phyloP scores from a whole-genome alignment of 768 basidiomycete genomes.

The Chlorophyllum brunneum region DNA sequence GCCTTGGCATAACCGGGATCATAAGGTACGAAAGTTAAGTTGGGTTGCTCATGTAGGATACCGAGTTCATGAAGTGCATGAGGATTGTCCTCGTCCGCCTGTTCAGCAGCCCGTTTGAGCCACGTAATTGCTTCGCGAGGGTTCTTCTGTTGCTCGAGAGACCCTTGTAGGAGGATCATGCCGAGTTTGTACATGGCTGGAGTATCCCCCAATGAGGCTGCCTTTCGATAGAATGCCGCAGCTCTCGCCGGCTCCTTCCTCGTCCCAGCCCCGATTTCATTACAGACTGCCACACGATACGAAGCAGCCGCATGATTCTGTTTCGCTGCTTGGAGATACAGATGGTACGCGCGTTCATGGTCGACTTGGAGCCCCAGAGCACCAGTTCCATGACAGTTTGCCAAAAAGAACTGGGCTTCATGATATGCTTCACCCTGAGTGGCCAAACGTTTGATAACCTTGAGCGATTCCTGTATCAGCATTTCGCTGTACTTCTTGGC shows the following conservation, averaged over 20 bases:
- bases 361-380: constrained; percentile 94
- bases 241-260: constrained; percentile 84
- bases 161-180: constrained; percentile 89
- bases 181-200: constrained; percentile 99
- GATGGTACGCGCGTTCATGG: constrained; percentile 95
- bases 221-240: constrained; percentile 94
- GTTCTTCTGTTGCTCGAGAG: constrained; percentile 79
- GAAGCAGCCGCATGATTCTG: constrained; percentile 94
- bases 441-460: constrained; percentile 88
- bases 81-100: constrained; percentile 97
- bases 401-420: constrained; percentile 98
- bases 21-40: constrained; percentile 63
- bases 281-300: constrained; percentile 97
- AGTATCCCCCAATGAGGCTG: constrained; percentile 93
- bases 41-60: constrained; percentile 71
- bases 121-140: constrained; percentile 91
- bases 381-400: constrained; percentile 95
- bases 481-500: constrained; percentile 90
- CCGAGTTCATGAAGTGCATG: constrained; percentile 97
- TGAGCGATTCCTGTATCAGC: constrained; percentile 84
- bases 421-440: constrained; percentile 90
- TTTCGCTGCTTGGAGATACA: constrained; percentile 96
- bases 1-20: constrained; percentile 83
- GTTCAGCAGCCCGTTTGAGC: constrained; percentile 92
- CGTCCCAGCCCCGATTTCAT: constrained; percentile 97